These are phyloP conservation scores for Aspergillus asperescens DNA, from an alignment of 495 filamentous ascomycete species.

Conservation along the genomic window DNA sequence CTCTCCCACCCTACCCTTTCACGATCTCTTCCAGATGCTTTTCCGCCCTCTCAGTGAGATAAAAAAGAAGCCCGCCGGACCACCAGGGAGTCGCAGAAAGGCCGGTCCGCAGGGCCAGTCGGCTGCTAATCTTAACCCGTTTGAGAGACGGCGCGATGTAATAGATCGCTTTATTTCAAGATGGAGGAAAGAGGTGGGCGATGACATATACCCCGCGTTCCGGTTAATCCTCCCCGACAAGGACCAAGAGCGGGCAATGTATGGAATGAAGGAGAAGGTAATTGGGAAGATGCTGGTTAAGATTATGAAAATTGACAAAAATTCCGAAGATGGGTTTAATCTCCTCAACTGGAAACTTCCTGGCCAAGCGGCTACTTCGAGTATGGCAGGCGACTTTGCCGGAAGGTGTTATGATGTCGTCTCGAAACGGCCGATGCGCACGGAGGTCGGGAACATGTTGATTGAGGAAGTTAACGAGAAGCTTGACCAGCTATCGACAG, in stretches of 20 bases:
- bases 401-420: constrained; percentile 82
- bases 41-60: constrained; percentile 86
- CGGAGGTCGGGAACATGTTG: constrained; percentile 65
- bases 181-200: constrained; percentile 83
- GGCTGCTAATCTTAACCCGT: constrained; percentile 57
- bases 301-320: constrained; percentile 86
- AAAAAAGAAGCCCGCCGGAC: constrained; percentile 64
- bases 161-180: constrained; percentile 84
- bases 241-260: constrained; percentile 88
- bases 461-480: constrained; percentile 86
- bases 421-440: constrained; percentile 75
- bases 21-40: constrained; percentile 66
- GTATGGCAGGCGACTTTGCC: constrained; percentile 84
- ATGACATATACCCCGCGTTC: constrained; percentile 91
- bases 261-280: constrained; percentile 87
- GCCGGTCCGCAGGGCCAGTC: constrained; percentile 50
- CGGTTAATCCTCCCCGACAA: constrained; percentile 90
- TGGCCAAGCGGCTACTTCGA: constrained; percentile 53
- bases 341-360: constrained; percentile 94
- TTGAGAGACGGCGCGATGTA: constrained; percentile 77
- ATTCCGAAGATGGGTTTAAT: constrained; percentile 79
- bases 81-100: constrained; percentile 43
- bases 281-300: constrained; percentile 86
- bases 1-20: constrained; percentile 74
- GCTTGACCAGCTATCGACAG: constrained; percentile 71